A percentile compares a stretch with the other conserved stretches of the same genome.
phyloP scores from a whole-genome alignment of 2,329 filamentous ascomycete genomes.

The Camptophora hylomeconis region DNA sequence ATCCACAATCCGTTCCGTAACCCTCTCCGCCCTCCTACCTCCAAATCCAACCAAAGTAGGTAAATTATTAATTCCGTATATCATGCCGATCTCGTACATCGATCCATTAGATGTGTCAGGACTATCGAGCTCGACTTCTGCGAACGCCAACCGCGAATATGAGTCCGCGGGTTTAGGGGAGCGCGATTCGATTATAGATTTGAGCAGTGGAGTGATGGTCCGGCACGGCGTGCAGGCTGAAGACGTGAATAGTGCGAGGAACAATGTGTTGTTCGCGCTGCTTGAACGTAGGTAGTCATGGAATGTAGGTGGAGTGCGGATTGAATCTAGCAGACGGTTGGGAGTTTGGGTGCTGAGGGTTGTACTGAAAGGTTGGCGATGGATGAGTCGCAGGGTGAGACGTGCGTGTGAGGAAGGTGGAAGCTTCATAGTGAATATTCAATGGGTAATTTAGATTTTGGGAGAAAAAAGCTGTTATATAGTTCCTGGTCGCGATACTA shows the following conservation, averaged over 20 bases:
- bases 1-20: constrained; percentile 15
- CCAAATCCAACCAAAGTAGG: constrained; percentile 17
- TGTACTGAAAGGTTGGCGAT: too few species aligned
- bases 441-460: too few species aligned
- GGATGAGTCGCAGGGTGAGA: too few species aligned
- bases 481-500: too few species aligned
- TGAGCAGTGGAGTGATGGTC: constrained; percentile 14
- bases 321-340: constrained; percentile 12
- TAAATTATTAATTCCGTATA: constrained; percentile 16
- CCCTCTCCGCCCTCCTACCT: constrained; percentile 14
- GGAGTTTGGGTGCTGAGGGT: too few species aligned
- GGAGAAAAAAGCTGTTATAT: too few species aligned
- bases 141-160: constrained; percentile 13
- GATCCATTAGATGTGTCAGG: constrained; percentile 19
- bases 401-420: too few species aligned
- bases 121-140: constrained; percentile 15
- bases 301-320: constrained; percentile 15
- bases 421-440: too few species aligned
- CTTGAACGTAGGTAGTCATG: constrained; percentile 14
- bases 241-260: constrained; percentile 15
- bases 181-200: constrained; percentile 11
- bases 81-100: constrained; percentile 15
- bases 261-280: constrained; percentile 14
- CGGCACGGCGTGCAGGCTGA: constrained; percentile 15
- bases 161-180: constrained; percentile 7